These are phyloP conservation scores for Podila epicladia DNA, from an alignment of 192 early-diverging fungal genomes.

Conservation along the genomic window DNA sequence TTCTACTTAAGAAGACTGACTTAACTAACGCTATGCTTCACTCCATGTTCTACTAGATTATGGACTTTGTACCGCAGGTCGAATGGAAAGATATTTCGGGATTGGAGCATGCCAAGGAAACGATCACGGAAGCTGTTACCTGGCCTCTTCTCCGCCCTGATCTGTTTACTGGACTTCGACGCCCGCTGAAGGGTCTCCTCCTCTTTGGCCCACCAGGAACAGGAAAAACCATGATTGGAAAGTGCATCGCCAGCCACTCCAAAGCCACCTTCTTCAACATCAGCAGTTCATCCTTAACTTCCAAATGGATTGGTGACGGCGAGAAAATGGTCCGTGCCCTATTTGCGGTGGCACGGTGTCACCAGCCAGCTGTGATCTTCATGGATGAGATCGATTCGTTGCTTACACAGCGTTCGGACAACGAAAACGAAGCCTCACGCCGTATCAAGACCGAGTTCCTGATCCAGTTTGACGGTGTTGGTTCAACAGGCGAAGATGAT, in stretches of 20 bases:
- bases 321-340: conserved; percentile 94
- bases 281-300: conserved; percentile 89
- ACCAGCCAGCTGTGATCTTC: conserved; percentile 91
- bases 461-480: conserved; percentile 85
- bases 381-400: conserved; percentile 97
- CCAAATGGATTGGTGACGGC: conserved; percentile 95
- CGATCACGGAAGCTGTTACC: conserved; percentile 83
- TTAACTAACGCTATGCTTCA: background rate
- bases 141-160: conserved; percentile 82
- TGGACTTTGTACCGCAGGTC: conserved; percentile 66
- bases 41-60: conserved; percentile 55
- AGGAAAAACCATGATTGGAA: conserved; percentile 90
- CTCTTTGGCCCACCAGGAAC: conserved; percentile 93
- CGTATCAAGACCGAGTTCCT: conserved; percentile 96
- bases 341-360: conserved; percentile 89
- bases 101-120: conserved; percentile 81
- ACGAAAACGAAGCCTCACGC: conserved; percentile 87
- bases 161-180: conserved; percentile 85
- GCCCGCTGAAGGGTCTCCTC: conserved; percentile 85
- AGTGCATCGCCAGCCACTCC: conserved; percentile 87
- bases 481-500: conserved; percentile 76
- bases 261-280: conserved; percentile 94
- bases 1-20: background rate
- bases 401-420: conserved; percentile 87
- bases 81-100: conserved; percentile 91